Evolutionary conservation across 1,284 basidiomycete species (phyloP).

Genomic region (Boletus semigastroideus): DNA sequence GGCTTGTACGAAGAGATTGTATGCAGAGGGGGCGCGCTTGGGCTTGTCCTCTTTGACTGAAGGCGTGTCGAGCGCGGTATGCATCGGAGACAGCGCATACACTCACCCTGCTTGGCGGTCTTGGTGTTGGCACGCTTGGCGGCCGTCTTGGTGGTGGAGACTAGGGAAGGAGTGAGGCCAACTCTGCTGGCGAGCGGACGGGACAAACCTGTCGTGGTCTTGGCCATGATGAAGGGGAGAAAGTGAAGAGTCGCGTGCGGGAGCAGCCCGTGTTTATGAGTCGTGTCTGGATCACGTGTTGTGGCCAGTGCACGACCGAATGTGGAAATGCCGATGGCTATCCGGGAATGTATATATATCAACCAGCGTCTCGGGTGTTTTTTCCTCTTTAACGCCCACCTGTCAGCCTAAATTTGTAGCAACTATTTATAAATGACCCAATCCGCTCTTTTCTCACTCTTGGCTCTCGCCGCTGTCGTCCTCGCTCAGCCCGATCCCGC

Average conservation of each 20-base stretch:
- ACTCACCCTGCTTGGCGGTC: constrained; percentile 34
- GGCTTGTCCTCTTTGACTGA: constrained; percentile 43
- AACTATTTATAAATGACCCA: constrained; percentile 37
- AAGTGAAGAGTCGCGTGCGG: constrained; percentile 11
- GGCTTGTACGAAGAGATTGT: constrained; percentile 53
- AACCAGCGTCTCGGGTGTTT: background rate
- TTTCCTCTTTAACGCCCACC: background rate
- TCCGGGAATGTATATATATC: constrained; percentile 33
- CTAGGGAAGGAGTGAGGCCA: constrained; percentile 28
- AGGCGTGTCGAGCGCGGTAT: background rate
- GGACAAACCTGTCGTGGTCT: constrained; percentile 34
- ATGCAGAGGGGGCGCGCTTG: constrained; percentile 54
- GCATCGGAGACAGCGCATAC: background rate
- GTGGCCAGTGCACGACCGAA: constrained; percentile 32
- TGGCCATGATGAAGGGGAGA: constrained; percentile 33
- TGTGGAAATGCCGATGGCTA: constrained; percentile 14
- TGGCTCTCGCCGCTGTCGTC: constrained; percentile 38
- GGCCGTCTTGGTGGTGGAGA: constrained; percentile 50
- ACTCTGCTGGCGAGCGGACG: no score
- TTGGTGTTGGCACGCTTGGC: constrained; percentile 49
- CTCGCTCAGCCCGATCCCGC: constrained; percentile 39
- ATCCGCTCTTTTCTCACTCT: constrained; percentile 44
- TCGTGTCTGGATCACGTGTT: constrained; percentile 36
- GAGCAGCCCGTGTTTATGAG: constrained; percentile 11
- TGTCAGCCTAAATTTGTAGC: constrained; percentile 1